Conservation (phyloP, 768 basidiomycete species). For the Rhizopogon sp. region DNA sequence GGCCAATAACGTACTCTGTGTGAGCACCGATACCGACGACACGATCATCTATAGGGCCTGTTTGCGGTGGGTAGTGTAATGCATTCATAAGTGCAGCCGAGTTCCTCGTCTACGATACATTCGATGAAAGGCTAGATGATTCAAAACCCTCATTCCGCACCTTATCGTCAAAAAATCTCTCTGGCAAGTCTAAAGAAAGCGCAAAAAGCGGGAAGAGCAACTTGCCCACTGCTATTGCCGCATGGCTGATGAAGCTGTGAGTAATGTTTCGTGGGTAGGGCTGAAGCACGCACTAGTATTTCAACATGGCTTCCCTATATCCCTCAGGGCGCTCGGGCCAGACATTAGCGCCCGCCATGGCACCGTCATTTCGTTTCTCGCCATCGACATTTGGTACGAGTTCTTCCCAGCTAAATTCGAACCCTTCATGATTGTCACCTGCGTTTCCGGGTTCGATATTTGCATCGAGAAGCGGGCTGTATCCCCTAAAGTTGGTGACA, state of each 20-base stretch:
- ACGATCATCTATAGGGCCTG: slow-evolving; percentile 39
- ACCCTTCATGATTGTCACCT: slow-evolving; percentile 92
- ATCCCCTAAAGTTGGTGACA: slow-evolving; percentile 82
- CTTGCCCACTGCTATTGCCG: slow-evolving; percentile 47
- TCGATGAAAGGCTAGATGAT: background rate
- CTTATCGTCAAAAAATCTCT: slow-evolving; percentile 65
- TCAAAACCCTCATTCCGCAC: slow-evolving; percentile 21
- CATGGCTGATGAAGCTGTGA: slow-evolving; percentile 34
- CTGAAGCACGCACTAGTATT: slow-evolving; percentile 55
- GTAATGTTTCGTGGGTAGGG: slow-evolving; percentile 13
- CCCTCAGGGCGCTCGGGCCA: slow-evolving; percentile 67
- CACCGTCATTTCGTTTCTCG: slow-evolving; percentile 39
- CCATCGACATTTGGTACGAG: slow-evolving; percentile 23
- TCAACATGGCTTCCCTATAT: slow-evolving; percentile 54
- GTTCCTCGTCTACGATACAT: slow-evolving; percentile 42
- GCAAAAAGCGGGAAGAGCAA: slow-evolving; percentile 67
- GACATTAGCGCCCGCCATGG: slow-evolving; percentile 68
- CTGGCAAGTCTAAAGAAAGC: slow-evolving; percentile 54
- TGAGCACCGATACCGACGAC: slow-evolving; percentile 83
- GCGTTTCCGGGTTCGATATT: slow-evolving; percentile 65
- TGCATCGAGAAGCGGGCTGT: slow-evolving; percentile 65
- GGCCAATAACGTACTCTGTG: slow-evolving; percentile 47
- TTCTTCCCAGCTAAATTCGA: slow-evolving; percentile 77
- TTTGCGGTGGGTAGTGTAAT: slow-evolving; percentile 76
- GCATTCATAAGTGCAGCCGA: slow-evolving; percentile 63